Evolutionary conservation across 2,329 filamentous ascomycete species (phyloP).

Genomic region (Fonsecaea pedrosoi): DNA sequence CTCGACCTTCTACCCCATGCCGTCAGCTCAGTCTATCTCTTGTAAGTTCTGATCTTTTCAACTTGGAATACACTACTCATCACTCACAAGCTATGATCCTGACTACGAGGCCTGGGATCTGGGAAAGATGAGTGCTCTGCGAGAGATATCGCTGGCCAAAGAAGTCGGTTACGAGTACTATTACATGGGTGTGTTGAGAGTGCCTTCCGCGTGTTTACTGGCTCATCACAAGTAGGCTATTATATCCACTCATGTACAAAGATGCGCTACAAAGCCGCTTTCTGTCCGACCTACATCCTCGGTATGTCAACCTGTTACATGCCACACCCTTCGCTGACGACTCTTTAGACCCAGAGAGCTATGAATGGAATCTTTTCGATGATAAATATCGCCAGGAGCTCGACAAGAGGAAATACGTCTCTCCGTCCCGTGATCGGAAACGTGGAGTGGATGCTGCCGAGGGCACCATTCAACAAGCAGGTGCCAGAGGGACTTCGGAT

Average conservation of each 20-base stretch:
- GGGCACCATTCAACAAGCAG: constrained; percentile 1
- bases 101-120: constrained; percentile 67
- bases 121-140: constrained; percentile 67
- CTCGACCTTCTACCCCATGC: constrained; percentile 55
- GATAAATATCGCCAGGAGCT: constrained; percentile 51
- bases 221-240: constrained; percentile 52
- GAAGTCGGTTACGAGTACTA: constrained; percentile 66
- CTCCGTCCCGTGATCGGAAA: constrained; percentile 49
- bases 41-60: constrained; percentile 45
- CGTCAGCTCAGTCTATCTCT: constrained; percentile 59
- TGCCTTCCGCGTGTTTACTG: neutral
- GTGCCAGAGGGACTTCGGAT: constrained; percentile 24
- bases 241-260: constrained; percentile 66
- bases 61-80: constrained; percentile 9
- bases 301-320: constrained; percentile 45
- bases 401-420: constrained; percentile 53
- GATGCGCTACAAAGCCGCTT: constrained; percentile 59
- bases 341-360: constrained; percentile 53
- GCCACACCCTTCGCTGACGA: neutral
- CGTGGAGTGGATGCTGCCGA: constrained; percentile 9
- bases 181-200: constrained; percentile 62
- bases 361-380: constrained; percentile 54
- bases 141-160: constrained; percentile 63
- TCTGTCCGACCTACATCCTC: constrained; percentile 56
- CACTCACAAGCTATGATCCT: constrained; percentile 60